Base-by-base conservation (phyloP, 352 stramenopile genomes). In the Lagenidium sp. region DNA sequence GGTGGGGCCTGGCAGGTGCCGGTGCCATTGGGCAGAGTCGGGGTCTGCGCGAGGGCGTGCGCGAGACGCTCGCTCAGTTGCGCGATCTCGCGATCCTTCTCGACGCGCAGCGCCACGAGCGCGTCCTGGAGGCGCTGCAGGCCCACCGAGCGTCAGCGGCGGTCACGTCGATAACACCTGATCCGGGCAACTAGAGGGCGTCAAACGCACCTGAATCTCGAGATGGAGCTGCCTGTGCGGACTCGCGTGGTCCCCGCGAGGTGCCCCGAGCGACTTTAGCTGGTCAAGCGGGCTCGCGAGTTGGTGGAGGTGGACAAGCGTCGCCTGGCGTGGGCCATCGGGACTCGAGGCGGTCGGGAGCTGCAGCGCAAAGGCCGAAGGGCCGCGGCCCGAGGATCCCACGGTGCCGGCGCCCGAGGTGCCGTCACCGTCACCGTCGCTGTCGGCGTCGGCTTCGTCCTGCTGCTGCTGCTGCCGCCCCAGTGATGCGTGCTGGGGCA, bases 1-100 rank as follows among this genome's bases (percentile, higher is more conserved):
- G 54, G 65, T 19, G 51, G 44, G 8, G 20, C 1, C 18, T 21
- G 22, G 4, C 31, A 4, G 37, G n/a, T 19, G 8, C 34, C 24
- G 4, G 3, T 44, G 26, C 6, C 19, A 18, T 36, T 50, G 32
- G 22, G 4, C 26, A 19, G 4, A 10, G 15, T 36, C 25, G 13
- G 12, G 12, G 22, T 16, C 29, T 10, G n/a, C n/a, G n/a, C n/a
- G n/a, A n/a, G n/a, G n/a, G n/a, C n/a, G n/a, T 26, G 23, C 29
- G 42, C 34, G 26, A 81, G 52, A 13, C 77, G 67, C 12, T 72
- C 55, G 18, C 68, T 67, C 12, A 81, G 40, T 25, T 63, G 77
- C 6, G 59, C 62, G 36, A 79, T 72, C 44, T 81, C 70, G 30
- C 68, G 65, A 50, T 81, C 65, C 15, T 67, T 81, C 47, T 81